Evolutionary conservation across 1,139 yeast species (phyloP).

Genomic region (Saccharomyces hybrid): DNA sequence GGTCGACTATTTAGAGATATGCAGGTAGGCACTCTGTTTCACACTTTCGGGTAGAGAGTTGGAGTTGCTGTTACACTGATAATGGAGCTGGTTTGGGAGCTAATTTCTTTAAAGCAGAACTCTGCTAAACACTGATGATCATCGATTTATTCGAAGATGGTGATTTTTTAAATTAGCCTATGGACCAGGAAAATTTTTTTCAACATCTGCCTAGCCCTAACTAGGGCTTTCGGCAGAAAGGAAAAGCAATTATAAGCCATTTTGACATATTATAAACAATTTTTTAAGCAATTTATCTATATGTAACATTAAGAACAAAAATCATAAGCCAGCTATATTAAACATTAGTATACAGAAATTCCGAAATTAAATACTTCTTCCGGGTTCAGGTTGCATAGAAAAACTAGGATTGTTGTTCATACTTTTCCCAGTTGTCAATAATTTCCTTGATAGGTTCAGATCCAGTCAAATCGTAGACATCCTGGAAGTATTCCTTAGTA

Average conservation of each 20-base stretch:
- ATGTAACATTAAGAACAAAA: not conserved
- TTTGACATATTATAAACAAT: not conserved
- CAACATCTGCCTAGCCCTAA: not conserved
- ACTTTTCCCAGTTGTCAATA: conserved; percentile 90
- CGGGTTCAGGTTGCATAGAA: not conserved
- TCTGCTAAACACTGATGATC: not conserved
- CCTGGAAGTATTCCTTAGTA: conserved; percentile 93
- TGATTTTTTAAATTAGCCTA: not conserved
- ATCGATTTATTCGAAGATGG: not conserved
- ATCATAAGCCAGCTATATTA: not conserved
- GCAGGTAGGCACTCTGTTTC: not conserved
- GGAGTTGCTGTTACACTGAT: not conserved
- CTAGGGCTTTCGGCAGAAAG: not conserved
- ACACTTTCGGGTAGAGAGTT: not conserved
- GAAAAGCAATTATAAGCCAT: not conserved
- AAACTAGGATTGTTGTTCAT: conserved; percentile 32
- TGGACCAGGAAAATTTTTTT: not conserved
- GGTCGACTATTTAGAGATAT: not conserved
- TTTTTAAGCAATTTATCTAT: not conserved
- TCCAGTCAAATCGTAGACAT: conserved; percentile 83
- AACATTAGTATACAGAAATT: not conserved
- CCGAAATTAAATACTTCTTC: not conserved
- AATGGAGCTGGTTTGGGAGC: not conserved
- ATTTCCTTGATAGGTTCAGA: conserved; percentile 86
- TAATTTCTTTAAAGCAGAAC: not conserved